Conservation (phyloP, 768 basidiomycete genomes). For the Suillus fuscotomentosus region DNA sequence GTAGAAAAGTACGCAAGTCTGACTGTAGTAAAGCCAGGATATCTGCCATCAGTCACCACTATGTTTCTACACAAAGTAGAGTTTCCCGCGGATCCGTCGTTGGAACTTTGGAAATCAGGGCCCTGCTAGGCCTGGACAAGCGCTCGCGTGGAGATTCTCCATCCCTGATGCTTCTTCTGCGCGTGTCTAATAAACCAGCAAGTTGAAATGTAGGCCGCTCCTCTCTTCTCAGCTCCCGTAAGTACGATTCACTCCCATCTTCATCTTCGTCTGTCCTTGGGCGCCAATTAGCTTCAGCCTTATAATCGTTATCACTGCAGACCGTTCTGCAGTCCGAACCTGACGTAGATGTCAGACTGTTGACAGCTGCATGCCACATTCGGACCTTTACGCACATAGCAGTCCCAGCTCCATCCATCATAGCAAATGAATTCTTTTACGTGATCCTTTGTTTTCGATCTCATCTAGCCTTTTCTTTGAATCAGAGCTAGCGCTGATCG, state of each 20-base stretch:
- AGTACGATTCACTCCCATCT: neutral
- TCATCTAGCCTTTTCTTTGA: neutral
- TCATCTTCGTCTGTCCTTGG: neutral
- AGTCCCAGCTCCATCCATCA: neutral
- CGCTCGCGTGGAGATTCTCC: neutral
- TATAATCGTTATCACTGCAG: neutral
- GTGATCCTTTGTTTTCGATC: neutral
- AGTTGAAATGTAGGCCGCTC: neutral
- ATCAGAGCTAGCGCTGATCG: neutral
- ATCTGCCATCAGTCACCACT: neutral
- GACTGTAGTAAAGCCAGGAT: constrained; percentile 3
- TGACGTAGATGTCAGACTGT: neutral
- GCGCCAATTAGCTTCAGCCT: neutral
- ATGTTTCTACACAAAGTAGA: constrained; percentile 1
- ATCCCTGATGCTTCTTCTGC: neutral
- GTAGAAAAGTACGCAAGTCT: constrained; percentile 7
- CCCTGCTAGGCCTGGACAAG: neutral
- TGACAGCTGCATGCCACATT: neutral
- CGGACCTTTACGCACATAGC: neutral
- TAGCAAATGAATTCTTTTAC: neutral
- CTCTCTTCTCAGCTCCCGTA: neutral
- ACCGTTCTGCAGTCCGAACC: neutral
- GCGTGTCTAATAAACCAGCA: neutral
- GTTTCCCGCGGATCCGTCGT: neutral
- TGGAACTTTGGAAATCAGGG: neutral